Conservation (phyloP, 2,329 filamentous ascomycete species). For the Fonsecaea pugnacius region DNA sequence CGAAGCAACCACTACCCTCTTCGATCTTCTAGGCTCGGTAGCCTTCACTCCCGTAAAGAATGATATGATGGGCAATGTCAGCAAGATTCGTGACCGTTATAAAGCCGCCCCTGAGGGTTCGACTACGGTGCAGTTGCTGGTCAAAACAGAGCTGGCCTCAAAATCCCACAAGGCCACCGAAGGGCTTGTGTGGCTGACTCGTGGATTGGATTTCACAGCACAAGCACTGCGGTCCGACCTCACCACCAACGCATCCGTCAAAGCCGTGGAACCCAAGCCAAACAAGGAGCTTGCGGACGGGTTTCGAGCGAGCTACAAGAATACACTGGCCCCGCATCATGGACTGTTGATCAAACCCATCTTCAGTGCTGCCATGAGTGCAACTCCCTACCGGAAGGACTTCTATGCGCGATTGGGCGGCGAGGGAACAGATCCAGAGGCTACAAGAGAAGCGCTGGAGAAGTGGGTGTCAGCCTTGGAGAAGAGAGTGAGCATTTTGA, state of each 20-base stretch:
- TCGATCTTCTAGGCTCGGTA: slow-evolving; percentile 68
- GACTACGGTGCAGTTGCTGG: slow-evolving; percentile 82
- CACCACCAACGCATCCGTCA: slow-evolving; percentile 47
- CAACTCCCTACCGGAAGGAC: slow-evolving; percentile 88
- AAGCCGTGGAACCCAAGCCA: slow-evolving; percentile 29
- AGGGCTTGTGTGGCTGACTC: slow-evolving; percentile 86
- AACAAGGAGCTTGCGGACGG: slow-evolving; percentile 70
- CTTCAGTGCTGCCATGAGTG: slow-evolving; percentile 90
- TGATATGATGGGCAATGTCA: slow-evolving; percentile 90
- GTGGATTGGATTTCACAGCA: slow-evolving; percentile 94
- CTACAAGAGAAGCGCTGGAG: slow-evolving; percentile 67
- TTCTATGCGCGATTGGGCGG: slow-evolving; percentile 83
- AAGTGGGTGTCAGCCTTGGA: slow-evolving; percentile 78
- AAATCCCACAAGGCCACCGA: slow-evolving; percentile 89
- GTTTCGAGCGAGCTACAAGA: slow-evolving; percentile 82
- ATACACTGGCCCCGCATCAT: slow-evolving; percentile 90
- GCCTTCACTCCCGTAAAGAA: slow-evolving; percentile 90
- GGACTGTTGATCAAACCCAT: slow-evolving; percentile 86
- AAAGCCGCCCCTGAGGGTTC: slow-evolving; percentile 77
- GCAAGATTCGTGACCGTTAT: slow-evolving; percentile 90
- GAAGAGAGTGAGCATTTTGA: slow-evolving; percentile 76
- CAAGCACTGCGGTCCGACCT: slow-evolving; percentile 68
- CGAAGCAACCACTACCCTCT: slow-evolving; percentile 83
- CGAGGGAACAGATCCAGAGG: slow-evolving; percentile 48
- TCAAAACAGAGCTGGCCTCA: slow-evolving; percentile 81